Base-by-base conservation (phyloP, 305 asterid genomes). In the Coffea humblotiana region DNA sequence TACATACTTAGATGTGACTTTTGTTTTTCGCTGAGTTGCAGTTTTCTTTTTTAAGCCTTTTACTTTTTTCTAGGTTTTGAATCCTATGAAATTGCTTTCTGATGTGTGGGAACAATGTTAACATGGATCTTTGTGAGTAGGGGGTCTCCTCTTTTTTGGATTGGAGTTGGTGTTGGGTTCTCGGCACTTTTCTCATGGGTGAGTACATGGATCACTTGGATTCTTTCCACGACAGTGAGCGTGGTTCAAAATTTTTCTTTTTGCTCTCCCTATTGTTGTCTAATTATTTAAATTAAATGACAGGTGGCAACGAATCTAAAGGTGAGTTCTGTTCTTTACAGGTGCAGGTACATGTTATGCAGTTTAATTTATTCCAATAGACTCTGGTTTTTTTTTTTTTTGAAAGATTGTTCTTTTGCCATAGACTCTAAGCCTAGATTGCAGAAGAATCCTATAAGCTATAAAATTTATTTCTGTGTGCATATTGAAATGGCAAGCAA, bases 61-160 rank as follows among this genome's bases (percentile, higher is more conserved):
- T 14, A 58, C 3, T 47, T 66, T 35, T 71, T 51, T 54, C 25
- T 58, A 29, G 60, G 70, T 10, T 82, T 82, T 35, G 23, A 49
- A 67, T 71, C 70, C 77, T 81, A 29, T 29, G 18, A 56, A 11
- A 19, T 58, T 66, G 21, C 18, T 40, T 71, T 23, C 16, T 3
- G 13, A 49, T 63, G 47, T 51, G 61, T 35, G 13, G 43, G 37
- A 6, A 27, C n/a, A n/a, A 67, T 75, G 68, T n/a, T 68, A 56
- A 63, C 32, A 60, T 58, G 58, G 21, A 29, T 75, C 79, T 29
- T 29, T 80, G 25, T 68, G 19, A 82, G 76, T 82, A 93, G 98
- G 82, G 97, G 99, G 49, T 91, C 98, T 7, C 99, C 99, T 81
- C 93, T 95, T 74, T 93, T 93, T 84, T 95, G 99, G 99, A 86